Conservation (phyloP, 345 rosid genomes). For the Zanthoxylum bungeanum region DNA sequence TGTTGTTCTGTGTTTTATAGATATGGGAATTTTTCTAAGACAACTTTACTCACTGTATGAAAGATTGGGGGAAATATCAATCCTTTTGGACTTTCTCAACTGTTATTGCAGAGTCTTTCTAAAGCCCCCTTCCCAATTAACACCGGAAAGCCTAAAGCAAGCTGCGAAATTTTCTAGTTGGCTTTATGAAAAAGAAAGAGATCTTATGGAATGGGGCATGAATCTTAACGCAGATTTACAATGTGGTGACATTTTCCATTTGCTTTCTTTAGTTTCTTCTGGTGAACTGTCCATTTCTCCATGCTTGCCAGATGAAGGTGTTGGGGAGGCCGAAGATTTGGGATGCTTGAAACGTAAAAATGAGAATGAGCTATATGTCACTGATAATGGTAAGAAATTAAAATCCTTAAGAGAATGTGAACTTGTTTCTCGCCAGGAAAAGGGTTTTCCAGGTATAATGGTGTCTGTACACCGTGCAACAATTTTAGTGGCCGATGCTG, state of each 20-base stretch:
- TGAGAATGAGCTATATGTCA: conserved; percentile 49
- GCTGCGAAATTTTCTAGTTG: conserved; percentile 69
- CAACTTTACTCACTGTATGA: conserved; percentile 23
- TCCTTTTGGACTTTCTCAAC: conserved; percentile 78
- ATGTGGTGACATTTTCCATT: conserved; percentile 82
- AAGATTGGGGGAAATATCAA: conserved; percentile 84
- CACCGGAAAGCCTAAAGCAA: conserved; percentile 83
- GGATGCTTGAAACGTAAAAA: conserved; percentile 73
- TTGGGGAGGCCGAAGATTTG: conserved; percentile 86
- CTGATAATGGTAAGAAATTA: conserved; percentile 54
- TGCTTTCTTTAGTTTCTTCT: conserved; percentile 68
- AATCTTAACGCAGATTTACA: conserved; percentile 70
- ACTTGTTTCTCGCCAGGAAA: conserved; percentile 74
- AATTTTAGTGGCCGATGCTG: conserved; percentile 35
- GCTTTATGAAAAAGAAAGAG: conserved; percentile 59
- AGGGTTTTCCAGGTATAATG: conserved; percentile 89
- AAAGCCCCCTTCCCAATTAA: conserved; percentile 72
- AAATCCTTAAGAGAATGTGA: conserved; percentile 68
- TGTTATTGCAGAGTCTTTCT: conserved; percentile 68
- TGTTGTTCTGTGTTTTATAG: neutral
- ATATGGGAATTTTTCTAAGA: neutral
- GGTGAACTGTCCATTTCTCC: conserved; percentile 73
- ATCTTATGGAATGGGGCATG: conserved; percentile 51
- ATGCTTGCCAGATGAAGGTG: conserved; percentile 77
- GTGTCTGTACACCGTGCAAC: conserved; percentile 49